Conservation (phyloP, 352 stramenopile species). For the Globisporangium nunn region DNA sequence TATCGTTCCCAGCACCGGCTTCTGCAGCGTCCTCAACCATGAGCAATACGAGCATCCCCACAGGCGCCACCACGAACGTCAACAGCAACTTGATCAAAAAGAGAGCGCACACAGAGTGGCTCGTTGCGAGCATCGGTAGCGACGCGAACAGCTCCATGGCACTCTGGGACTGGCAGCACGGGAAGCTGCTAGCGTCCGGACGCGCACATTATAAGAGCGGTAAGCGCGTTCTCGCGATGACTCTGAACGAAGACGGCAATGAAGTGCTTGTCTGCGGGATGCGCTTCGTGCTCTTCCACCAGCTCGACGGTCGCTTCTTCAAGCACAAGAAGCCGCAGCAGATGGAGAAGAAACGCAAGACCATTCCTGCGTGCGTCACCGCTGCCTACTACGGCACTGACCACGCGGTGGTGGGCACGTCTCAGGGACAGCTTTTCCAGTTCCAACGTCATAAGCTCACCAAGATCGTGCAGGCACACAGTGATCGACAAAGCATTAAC, state of each 20-base stretch:
- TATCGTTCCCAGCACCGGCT: conserved; percentile 49
- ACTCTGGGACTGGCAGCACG: conserved; percentile 77
- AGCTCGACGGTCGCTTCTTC: conserved; percentile 48
- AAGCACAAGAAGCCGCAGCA: conserved; percentile 58
- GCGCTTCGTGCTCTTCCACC: conserved; percentile 58
- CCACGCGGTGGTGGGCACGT: conserved; percentile 55
- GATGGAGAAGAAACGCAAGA: conserved; percentile 31
- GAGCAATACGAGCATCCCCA: conserved; percentile 21
- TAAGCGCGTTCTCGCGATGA: conserved; percentile 45
- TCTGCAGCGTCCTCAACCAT: conserved; percentile 35
- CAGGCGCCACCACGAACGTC: conserved; percentile 20
- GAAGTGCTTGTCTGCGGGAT: conserved; percentile 58
- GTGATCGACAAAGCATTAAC: conserved; percentile 42
- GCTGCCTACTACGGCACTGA: conserved; percentile 52
- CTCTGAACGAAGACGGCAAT: conserved; percentile 59
- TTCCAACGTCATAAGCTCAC: conserved; percentile 58
- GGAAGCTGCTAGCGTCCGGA: conserved; percentile 47
- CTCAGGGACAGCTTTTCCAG: conserved; percentile 50
- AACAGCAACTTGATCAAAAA: conserved; percentile 51
- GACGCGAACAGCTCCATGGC: conserved; percentile 61
- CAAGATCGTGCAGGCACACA: conserved; percentile 55
- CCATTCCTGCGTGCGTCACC: conserved; percentile 37
- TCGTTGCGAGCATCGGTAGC: conserved; percentile 58
- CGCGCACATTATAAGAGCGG: conserved; percentile 25
- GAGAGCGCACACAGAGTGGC: conserved; percentile 39